Conservation (phyloP, 2,329 filamentous ascomycete genomes). For the Dactylonectria estremocensis region DNA sequence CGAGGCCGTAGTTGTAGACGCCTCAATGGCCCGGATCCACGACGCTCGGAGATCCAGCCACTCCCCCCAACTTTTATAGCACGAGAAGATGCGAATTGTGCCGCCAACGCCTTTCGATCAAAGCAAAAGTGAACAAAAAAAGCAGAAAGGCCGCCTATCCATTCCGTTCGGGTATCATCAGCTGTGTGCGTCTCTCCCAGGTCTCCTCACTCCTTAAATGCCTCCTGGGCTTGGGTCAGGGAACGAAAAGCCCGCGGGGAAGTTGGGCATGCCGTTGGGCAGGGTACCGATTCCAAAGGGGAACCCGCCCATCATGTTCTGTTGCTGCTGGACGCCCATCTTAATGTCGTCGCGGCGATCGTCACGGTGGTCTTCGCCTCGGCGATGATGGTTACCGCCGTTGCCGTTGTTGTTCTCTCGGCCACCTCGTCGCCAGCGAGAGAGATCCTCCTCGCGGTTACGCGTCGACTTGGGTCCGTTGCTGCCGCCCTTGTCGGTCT, state of each 20-base stretch:
- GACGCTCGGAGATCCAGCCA: slow-evolving; percentile 6
- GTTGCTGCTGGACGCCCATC: slow-evolving; percentile 24
- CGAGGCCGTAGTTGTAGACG: slow-evolving; percentile 4
- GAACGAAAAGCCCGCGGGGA: slow-evolving; percentile 58
- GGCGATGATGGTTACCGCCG: slow-evolving; percentile 39
- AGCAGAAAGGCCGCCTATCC: slow-evolving; percentile 11
- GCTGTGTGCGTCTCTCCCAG: slow-evolving; percentile 18
- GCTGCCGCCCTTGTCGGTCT: slow-evolving; percentile 76
- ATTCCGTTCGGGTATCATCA: slow-evolving; percentile 30
- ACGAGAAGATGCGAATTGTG: slow-evolving; percentile 17
- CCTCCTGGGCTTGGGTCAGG: slow-evolving; percentile 52
- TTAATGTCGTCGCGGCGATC: slow-evolving; percentile 40
- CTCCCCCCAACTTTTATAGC: slow-evolving; percentile 22
- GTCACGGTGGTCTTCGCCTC: slow-evolving; percentile 33
- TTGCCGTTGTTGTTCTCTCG: slow-evolving; percentile 50
- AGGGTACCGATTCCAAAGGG: slow-evolving; percentile 59
- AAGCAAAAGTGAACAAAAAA: background rate
- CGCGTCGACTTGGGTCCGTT: slow-evolving; percentile 76
- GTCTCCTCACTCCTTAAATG: slow-evolving; percentile 30
- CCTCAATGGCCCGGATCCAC: background rate
- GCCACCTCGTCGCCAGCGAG: slow-evolving; percentile 52
- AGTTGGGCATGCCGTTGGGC: slow-evolving; percentile 61
- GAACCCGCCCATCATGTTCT: slow-evolving; percentile 49
- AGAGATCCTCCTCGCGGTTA: slow-evolving; percentile 57
- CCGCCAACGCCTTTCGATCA: slow-evolving; percentile 26